Evolutionary conservation across 495 filamentous ascomycete species (phyloP).

Genomic region (Tuber aestivum): DNA sequence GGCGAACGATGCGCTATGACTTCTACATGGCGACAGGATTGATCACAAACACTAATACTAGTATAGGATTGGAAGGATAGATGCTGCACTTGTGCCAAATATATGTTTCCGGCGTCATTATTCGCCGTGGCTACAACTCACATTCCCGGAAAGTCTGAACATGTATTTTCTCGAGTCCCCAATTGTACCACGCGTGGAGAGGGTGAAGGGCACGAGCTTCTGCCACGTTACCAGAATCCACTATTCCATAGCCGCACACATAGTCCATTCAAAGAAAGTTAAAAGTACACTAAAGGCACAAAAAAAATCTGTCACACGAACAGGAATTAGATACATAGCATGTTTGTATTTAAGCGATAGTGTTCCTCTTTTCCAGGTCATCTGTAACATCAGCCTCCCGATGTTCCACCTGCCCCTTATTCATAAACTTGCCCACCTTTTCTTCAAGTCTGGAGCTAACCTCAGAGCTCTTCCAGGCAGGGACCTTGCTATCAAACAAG

Average conservation of each 20-base stretch:
- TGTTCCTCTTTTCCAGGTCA: slow-evolving; percentile 11
- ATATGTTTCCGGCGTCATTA: not conserved
- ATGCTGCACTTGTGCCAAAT: not conserved
- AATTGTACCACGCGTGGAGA: not conserved
- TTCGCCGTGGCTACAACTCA: not conserved
- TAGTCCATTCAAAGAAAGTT: not conserved
- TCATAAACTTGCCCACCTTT: slow-evolving; percentile 49
- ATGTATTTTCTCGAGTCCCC: not conserved
- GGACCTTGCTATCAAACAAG: slow-evolving; percentile 56
- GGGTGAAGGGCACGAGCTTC: not conserved
- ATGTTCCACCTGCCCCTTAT: slow-evolving; percentile 29
- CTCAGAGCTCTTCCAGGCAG: slow-evolving; percentile 42
- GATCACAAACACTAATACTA: not conserved
- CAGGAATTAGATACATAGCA: not conserved
- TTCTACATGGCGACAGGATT: not conserved
- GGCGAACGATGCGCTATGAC: not conserved
- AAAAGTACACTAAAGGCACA: slow-evolving; percentile 4
- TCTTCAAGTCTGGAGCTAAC: slow-evolving; percentile 49
- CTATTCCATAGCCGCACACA: not conserved
- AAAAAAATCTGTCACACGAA: not conserved
- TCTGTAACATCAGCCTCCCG: not conserved
- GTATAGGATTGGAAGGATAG: not conserved
- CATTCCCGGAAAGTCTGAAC: no score
- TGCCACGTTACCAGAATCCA: not conserved
- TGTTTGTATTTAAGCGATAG: slow-evolving; percentile 6